Base-by-base conservation (phyloP, 2,329 filamentous ascomycete species). In the Cercospora sp. region DNA sequence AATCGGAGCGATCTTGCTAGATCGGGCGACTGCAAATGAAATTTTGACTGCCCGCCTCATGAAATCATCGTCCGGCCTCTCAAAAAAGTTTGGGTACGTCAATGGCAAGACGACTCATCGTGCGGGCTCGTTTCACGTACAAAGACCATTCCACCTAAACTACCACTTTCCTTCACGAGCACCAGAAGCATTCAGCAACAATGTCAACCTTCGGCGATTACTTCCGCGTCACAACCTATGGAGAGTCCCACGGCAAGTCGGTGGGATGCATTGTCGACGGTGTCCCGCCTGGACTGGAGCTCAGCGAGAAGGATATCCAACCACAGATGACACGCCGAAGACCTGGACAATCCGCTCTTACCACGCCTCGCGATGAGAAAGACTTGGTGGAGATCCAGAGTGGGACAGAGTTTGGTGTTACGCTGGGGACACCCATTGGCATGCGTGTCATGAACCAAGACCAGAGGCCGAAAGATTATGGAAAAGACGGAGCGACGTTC, bases 241-340 rank as follows among this genome's bases (percentile, higher is more conserved):
- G 91, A 79, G 91, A 94, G 81, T 96, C 92, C 66, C 94, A 97
- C 83, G 96, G 94, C 84, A 90, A 90, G 76, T 94, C 91, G 33
- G 93, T 98, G 76, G 94, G 93, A 78, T 96, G 92, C 84, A 97
- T 98, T 76, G 90, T 98, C 81, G 94, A 98, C 79, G 93, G 93
- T 75, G 91, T 89, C 77, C 95, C 94, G 40, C 94, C 95, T 13
- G 92, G 92, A 75, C 90, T 98, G 85, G 84, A 89, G 75, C 88
- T 98, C 79, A 91, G 88, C 70, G 94, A 97, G 81, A 69, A 69
- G 48, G 75, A 78, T 63, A 96, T 98, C 78, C 94, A 99, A 82
- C 93, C 93, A 60, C 93, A 97, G 82, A 92, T 98, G 88, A 96
- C 91, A 71, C 90, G 94, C 72, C 88, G 94, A 69, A 88, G 94